Evolutionary conservation across 2,329 filamentous ascomycete genomes (phyloP), one percentile per base, ranked within the genome.

Genomic region (Aspergillus sp.): DNA sequence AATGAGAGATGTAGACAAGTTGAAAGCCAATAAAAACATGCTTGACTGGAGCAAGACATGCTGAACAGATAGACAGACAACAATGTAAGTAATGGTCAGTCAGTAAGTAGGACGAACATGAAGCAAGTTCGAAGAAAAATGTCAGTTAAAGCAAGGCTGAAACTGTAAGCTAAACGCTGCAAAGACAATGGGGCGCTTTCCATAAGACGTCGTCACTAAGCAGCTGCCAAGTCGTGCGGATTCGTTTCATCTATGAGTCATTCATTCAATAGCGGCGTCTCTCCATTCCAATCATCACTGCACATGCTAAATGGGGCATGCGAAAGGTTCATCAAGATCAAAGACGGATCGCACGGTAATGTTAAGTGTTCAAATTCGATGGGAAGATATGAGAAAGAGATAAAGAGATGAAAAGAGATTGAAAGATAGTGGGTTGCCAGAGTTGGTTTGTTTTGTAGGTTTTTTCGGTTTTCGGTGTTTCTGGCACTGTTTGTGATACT

Each of bases 221-320:
- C 58, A 61, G 61, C 52, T 23, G 47, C 47, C 47, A 55, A 23
- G 11, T 36, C 19, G 25, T 48, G 50, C 30, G 27, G 21, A 41
- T 56, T 63, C 64, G 60, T 61, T 59, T 66, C 65, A 62, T 67
- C 64, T 64, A 65, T 62, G 53, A 61, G 60, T 67, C 64, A 53
- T 67, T 66, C 64, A 66, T 60, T 66, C 63, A 67, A 63, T 67
- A 64, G 54, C 65, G 61, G 62, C 62, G 58, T 65, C 62, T 62
- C 62, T 65, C 64, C 65, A 59, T 67, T 66, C 63, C 59, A 67
- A 66, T 67, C 65, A 60, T 67, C 62, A 65, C 62, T 59, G 61
- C 53, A 58, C 62, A 62, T 59, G 61, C 48, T n/a, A 19, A 50
- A 19, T 1, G 21, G 10, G 11, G 39, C 23, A 32, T 47, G 42